These are phyloP conservation scores for Tetragonia tetragonoides DNA, from an alignment of 148 eudicot species.

Conservation along the genomic window DNA sequence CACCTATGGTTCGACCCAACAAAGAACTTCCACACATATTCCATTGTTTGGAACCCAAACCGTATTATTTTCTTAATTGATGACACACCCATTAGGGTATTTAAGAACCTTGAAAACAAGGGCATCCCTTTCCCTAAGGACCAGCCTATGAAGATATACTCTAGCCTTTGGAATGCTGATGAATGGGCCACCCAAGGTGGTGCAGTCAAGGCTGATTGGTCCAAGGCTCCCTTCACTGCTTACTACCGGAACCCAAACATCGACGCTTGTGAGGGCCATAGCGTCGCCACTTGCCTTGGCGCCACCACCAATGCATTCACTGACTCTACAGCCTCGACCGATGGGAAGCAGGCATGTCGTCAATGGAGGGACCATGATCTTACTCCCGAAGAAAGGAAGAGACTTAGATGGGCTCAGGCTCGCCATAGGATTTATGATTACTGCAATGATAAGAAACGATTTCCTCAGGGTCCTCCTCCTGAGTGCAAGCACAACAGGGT, in stretches of 20 bases:
- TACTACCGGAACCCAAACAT: conserved; percentile 45
- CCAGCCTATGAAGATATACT: conserved; percentile 52
- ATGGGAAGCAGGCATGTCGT: background rate
- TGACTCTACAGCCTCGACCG: background rate
- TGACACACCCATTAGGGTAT: conserved; percentile 38
- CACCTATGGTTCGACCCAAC: conserved; percentile 61
- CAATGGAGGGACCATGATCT: conserved; percentile 45
- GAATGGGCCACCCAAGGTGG: conserved; percentile 62
- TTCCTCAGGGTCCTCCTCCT: conserved; percentile 41
- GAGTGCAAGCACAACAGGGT: conserved; percentile 41
- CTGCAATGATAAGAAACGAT: conserved; percentile 44
- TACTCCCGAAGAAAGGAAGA: conserved; percentile 27
- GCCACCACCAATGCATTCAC: background rate
- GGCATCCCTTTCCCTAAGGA: conserved; percentile 50
- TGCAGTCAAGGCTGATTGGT: conserved; percentile 48
- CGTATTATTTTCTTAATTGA: conserved; percentile 51
- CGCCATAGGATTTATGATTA: conserved; percentile 51
- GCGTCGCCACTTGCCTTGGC: conserved; percentile 17
- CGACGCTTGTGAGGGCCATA: conserved; percentile 34
- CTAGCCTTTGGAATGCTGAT: conserved; percentile 56
- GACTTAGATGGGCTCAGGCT: conserved; percentile 50
- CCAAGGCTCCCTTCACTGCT: conserved; percentile 54
- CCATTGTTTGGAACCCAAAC: conserved; percentile 44
- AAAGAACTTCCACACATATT: conserved; percentile 48
- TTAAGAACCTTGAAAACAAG: conserved; percentile 34